A percentile compares a stretch with the other conserved stretches of the same genome.
phyloP scores from a whole-genome alignment of 163 green algal species.

The Picocystis sp. region DNA sequence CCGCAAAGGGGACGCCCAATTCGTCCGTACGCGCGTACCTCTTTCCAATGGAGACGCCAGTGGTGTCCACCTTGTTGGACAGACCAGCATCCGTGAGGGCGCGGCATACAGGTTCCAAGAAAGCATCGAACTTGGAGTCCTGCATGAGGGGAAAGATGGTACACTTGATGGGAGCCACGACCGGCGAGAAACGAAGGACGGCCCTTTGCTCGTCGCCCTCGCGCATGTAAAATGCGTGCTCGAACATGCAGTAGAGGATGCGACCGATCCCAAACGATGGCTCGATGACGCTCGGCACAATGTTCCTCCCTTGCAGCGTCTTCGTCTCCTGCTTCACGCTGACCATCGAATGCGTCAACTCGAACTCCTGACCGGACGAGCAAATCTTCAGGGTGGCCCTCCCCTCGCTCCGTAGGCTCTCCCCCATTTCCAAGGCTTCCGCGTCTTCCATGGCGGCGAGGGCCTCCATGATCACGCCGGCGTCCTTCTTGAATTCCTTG shows the following conservation, averaged over 20 bases:
- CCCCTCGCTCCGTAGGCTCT: conserved; percentile 34
- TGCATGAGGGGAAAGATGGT: conserved; percentile 86
- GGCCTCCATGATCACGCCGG: conserved; percentile 51
- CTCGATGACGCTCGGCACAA: conserved; percentile 88
- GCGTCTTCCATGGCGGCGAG: conserved; percentile 39
- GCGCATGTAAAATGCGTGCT: conserved; percentile 85
- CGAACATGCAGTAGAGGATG: conserved; percentile 97
- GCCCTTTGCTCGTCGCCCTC: conserved; percentile 35
- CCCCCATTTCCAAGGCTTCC: conserved; percentile 45
- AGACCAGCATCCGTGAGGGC: conserved; percentile 40
- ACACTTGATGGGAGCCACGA: conserved; percentile 87
- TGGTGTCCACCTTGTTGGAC: conserved; percentile 78
- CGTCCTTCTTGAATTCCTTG: conserved; percentile 77
- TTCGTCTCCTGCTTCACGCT: conserved; percentile 51
- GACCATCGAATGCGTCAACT: conserved; percentile 37
- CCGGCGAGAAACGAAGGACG: conserved; percentile 74
- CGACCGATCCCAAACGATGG: conserved; percentile 95
- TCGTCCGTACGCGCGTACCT: conserved; percentile 95
- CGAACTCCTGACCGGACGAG: conserved; percentile 13
- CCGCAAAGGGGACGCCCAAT: conserved; percentile 88
- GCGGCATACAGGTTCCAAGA: too few relatives aligned
- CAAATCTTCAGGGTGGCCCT: conserved; percentile 22
- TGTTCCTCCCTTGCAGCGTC: conserved; percentile 31
- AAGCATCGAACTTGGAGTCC: conserved; percentile 14
- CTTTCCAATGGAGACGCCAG: conserved; percentile 83